These are phyloP conservation scores for Diaporthe amygdali DNA, from an alignment of 2,329 filamentous ascomycete species.

Conservation along the genomic window DNA sequence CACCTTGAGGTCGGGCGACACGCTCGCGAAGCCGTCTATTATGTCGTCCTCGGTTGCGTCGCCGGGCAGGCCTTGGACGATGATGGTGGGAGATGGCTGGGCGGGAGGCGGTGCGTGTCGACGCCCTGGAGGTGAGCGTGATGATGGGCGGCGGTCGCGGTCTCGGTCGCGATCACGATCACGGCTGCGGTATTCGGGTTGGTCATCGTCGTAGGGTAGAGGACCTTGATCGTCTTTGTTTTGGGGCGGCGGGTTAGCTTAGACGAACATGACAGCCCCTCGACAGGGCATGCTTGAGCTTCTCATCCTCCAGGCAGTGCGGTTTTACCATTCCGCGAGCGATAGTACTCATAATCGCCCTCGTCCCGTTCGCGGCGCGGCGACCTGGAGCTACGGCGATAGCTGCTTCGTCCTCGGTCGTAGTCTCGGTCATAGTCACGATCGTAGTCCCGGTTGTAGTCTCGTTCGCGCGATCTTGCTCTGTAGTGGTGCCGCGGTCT, in stretches of 20 bases:
- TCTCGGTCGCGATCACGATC: background rate
- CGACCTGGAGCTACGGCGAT: constrained; percentile 27
- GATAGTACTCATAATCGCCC: constrained; percentile 45
- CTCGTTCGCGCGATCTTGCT: constrained; percentile 36
- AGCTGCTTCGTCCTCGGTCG: constrained; percentile 26
- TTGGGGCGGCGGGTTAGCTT: constrained; percentile 21
- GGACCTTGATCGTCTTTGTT: constrained; percentile 25
- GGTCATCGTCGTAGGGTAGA: constrained; percentile 26
- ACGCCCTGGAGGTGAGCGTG: constrained; percentile 19
- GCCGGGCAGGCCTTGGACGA: constrained; percentile 58
- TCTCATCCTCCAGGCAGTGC: constrained; percentile 22
- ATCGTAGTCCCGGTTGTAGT: constrained; percentile 24
- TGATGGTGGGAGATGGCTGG: constrained; percentile 42
- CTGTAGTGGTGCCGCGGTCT: constrained; percentile 35
- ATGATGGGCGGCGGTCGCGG: constrained; percentile 10
- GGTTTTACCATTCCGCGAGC: constrained; percentile 51
- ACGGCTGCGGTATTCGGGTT: constrained; percentile 7
- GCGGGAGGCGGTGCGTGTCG: constrained; percentile 15
- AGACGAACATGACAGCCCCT: constrained; percentile 13
- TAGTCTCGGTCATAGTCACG: constrained; percentile 33
- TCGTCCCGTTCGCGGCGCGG: constrained; percentile 29
- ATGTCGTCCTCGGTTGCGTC: constrained; percentile 54
- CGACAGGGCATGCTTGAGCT: background rate
- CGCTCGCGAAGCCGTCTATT: constrained; percentile 27
- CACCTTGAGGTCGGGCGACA: constrained; percentile 21